A percentile compares a stretch with the other conserved stretches of the same genome.
These are phyloP conservation scores for Ricinus communis DNA, from an alignment of 345 rosid species.

Conservation along the genomic window DNA sequence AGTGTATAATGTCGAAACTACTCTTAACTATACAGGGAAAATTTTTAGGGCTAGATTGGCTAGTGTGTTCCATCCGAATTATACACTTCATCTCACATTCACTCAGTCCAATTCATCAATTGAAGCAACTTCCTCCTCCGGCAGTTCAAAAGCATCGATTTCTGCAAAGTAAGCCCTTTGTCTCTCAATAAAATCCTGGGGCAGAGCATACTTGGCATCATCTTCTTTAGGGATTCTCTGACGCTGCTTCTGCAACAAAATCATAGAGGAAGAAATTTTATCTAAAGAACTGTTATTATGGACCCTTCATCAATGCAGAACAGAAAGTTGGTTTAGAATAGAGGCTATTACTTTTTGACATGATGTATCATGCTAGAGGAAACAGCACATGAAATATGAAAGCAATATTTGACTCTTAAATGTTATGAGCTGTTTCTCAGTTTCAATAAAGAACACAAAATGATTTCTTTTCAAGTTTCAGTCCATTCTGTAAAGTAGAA, in stretches of 20 bases:
- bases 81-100: slow-evolving; percentile 8
- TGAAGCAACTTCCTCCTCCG: slow-evolving; percentile 62
- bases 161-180: slow-evolving; percentile 76
- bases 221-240: slow-evolving; percentile 19
- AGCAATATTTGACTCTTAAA: background rate
- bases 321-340: background rate
- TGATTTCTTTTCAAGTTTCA: background rate
- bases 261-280: background rate
- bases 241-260: slow-evolving; percentile 44
- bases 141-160: slow-evolving; percentile 68
- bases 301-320: background rate
- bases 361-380: background rate
- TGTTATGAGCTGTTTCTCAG: background rate
- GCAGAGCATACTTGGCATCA: slow-evolving; percentile 18
- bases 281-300: background rate
- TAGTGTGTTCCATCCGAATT: background rate
- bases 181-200: slow-evolving; percentile 52
- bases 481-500: slow-evolving; percentile 2
- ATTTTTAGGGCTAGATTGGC: background rate
- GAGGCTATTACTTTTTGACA: background rate
- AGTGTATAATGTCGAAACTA: background rate
- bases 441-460: background rate
- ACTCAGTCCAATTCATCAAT: slow-evolving; percentile 45
- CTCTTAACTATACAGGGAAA: slow-evolving; percentile 21
- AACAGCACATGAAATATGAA: slow-evolving; percentile 2